phyloP scores from a whole-genome alignment of 2,329 filamentous ascomycete genomes.

The Fusarium robinianum region DNA sequence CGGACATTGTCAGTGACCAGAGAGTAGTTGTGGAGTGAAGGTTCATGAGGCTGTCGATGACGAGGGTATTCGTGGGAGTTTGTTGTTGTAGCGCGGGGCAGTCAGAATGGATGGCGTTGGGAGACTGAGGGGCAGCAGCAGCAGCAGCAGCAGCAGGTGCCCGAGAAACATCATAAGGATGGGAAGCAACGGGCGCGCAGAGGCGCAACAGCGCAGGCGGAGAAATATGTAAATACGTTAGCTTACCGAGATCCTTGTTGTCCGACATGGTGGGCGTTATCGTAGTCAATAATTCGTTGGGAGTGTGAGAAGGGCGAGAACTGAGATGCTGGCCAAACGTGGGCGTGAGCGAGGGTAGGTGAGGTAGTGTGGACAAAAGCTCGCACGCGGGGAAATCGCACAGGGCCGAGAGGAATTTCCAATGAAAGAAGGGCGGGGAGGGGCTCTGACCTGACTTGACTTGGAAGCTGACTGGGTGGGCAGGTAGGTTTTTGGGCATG shows the following conservation, averaged over 20 bases:
- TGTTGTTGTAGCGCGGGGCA: conserved; percentile 35
- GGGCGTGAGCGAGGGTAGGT: conserved; percentile 6
- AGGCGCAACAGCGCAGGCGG: background rate
- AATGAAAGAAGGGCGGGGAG: too few relatives aligned
- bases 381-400: conserved; percentile 31
- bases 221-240: background rate
- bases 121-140: conserved; percentile 33
- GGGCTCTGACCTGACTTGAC: too few relatives aligned
- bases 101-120: conserved; percentile 8
- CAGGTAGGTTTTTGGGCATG: too few relatives aligned
- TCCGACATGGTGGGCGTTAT: conserved; percentile 50
- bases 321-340: conserved; percentile 24
- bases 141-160: conserved; percentile 11
- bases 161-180: conserved; percentile 9
- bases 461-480: too few relatives aligned
- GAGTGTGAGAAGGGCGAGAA: conserved; percentile 28
- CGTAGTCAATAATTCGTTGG: conserved; percentile 26
- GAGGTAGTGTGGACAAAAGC: conserved; percentile 32
- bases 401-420: conserved; percentile 33
- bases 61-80: conserved; percentile 31
- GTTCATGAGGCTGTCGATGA: conserved; percentile 28
- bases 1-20: conserved; percentile 11
- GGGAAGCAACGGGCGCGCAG: background rate
- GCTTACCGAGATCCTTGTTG: conserved; percentile 51
- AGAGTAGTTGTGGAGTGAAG: conserved; percentile 5